Percentiles rank a stretch among this genome's conserved stretches.
Conservation (phyloP, 768 basidiomycete genomes). For the Pleurotus sapidus region DNA sequence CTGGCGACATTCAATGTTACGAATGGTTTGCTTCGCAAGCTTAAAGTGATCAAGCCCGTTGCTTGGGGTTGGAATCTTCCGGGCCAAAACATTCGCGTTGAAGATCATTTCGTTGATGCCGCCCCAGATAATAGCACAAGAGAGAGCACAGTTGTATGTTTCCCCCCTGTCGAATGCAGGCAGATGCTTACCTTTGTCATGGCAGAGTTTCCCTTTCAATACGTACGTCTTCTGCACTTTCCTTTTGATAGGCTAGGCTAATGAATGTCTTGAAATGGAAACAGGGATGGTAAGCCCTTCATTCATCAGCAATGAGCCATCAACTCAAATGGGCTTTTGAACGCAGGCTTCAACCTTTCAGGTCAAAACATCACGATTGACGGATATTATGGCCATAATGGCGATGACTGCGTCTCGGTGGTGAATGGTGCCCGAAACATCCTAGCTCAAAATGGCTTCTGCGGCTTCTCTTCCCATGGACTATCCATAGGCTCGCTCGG, state of each 20-base stretch:
- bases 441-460: constrained; percentile 40
- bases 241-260: neutral
- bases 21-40: constrained; percentile 29
- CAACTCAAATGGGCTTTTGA: too few relatives aligned
- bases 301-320: too few relatives aligned
- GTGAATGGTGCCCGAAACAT: constrained; percentile 43
- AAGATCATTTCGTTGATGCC: constrained; percentile 39
- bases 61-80: constrained; percentile 47
- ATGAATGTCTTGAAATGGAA: neutral
- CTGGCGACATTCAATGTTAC: constrained; percentile 46
- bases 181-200: neutral
- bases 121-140: constrained; percentile 35
- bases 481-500: constrained; percentile 47
- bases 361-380: constrained; percentile 38
- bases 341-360: constrained; percentile 31
- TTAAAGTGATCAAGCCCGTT: constrained; percentile 46
- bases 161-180: neutral
- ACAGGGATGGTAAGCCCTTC: constrained; percentile 21
- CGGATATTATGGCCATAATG: constrained; percentile 42
- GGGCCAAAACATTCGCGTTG: constrained; percentile 33
- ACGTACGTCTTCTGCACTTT: constrained; percentile 27
- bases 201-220: constrained; percentile 40
- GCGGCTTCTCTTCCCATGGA: constrained; percentile 46
- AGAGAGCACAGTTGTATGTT: constrained; percentile 28
- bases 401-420: constrained; percentile 48